Conservation (phyloP, 192 early-diverging fungal genomes). For the Spizellomyces sp. region DNA sequence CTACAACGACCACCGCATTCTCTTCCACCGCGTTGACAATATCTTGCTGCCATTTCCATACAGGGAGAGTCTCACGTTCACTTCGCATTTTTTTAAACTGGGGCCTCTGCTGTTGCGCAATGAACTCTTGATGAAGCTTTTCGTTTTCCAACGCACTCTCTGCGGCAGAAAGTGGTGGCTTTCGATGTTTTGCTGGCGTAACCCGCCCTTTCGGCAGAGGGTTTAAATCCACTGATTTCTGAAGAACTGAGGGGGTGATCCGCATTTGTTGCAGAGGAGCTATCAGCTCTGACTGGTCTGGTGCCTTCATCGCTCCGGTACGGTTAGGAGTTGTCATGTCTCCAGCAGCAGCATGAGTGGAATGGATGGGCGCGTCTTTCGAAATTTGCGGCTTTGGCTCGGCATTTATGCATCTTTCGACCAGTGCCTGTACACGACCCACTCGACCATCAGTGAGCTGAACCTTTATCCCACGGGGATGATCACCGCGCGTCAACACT, state of each 20-base stretch:
- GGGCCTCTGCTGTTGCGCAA: conserved; percentile 1
- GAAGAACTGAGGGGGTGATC: neutral
- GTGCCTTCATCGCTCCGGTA: neutral
- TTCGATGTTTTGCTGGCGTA: neutral
- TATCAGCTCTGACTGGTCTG: neutral
- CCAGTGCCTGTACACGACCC: conserved; percentile 42
- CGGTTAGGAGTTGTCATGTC: conserved; percentile 5
- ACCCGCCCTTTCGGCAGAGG: neutral
- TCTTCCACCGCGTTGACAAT: conserved; percentile 34
- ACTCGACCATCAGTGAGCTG: conserved; percentile 38
- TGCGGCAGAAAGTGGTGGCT: conserved; percentile 1
- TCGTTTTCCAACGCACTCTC: neutral
- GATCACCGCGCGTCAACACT: conserved; percentile 43
- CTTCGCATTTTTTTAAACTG: conserved; percentile 31
- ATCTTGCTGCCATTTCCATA: conserved; percentile 24
- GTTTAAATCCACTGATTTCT: neutral
- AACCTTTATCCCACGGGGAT: conserved; percentile 49
- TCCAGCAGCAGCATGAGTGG: neutral
- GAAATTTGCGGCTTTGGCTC: no score
- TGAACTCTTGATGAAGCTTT: conserved; percentile 9
- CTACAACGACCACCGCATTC: conserved; percentile 44
- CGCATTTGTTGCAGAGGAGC: neutral
- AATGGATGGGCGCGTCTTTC: neutral
- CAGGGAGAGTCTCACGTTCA: conserved; percentile 37
- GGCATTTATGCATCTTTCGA: neutral